These are phyloP conservation scores for Rhizopus arrhizus DNA, from an alignment of 371 early-diverging fungal species.

Conservation along the genomic window DNA sequence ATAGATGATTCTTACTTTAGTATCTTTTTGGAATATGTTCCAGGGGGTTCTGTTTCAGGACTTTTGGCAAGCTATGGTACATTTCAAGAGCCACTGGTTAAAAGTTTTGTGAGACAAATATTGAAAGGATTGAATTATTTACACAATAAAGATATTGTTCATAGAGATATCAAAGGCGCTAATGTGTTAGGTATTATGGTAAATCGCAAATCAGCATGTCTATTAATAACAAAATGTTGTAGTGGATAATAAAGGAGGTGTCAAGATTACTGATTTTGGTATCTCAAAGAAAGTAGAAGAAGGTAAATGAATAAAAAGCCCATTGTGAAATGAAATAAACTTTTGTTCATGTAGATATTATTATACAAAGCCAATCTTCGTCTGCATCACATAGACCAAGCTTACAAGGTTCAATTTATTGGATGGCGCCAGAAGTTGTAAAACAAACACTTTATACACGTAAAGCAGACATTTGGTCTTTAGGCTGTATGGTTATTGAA, in stretches of 20 bases:
- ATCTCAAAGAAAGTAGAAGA: slow-evolving; percentile 94
- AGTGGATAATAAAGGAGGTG: slow-evolving; percentile 88
- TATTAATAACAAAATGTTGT: slow-evolving; percentile 2
- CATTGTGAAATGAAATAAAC: background rate
- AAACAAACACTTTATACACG: slow-evolving; percentile 77
- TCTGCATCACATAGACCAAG: slow-evolving; percentile 67
- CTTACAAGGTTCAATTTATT: slow-evolving; percentile 81
- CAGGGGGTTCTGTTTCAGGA: slow-evolving; percentile 94
- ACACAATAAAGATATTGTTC: slow-evolving; percentile 94
- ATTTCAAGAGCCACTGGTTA: slow-evolving; percentile 82
- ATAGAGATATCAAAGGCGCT: slow-evolving; percentile 97
- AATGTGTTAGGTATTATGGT: slow-evolving; percentile 70
- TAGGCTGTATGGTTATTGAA: slow-evolving; percentile 94
- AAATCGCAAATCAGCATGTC: background rate
- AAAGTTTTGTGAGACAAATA: slow-evolving; percentile 89
- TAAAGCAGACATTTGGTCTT: slow-evolving; percentile 86
- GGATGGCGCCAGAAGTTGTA: slow-evolving; percentile 96
- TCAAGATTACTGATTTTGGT: slow-evolving; percentile 99
- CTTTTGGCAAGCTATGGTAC: slow-evolving; percentile 83
- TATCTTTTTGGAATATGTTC: slow-evolving; percentile 98
- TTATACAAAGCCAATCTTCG: slow-evolving; percentile 11
- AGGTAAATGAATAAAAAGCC: slow-evolving; percentile 1
- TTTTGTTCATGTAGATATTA: slow-evolving; percentile 9
- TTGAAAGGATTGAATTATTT: slow-evolving; percentile 93
- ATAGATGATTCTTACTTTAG: slow-evolving; percentile 80